These are phyloP conservation scores for Sicyos edulis DNA, from an alignment of 306 rosid genomes.

Conservation along the genomic window DNA sequence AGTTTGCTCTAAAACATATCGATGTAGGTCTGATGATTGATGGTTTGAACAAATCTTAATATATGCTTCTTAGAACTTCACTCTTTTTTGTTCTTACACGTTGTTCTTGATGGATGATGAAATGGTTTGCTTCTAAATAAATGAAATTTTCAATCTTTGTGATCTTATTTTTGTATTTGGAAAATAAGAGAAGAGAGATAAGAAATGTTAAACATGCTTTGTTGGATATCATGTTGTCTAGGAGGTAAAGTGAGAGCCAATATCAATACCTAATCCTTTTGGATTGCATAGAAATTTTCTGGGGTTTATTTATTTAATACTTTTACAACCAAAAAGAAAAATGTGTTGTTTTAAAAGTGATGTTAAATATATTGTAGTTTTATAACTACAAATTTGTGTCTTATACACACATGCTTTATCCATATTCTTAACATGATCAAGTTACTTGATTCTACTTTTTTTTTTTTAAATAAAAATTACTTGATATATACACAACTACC, in stretches of 20 bases:
- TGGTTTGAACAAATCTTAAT: background rate
- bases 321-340: too few relatives aligned
- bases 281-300: background rate
- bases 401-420: too few relatives aligned
- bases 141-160: background rate
- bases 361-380: too few relatives aligned
- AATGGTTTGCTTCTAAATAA: background rate
- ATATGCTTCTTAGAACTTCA: background rate
- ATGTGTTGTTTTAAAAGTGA: too few relatives aligned
- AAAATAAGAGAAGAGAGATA: background rate
- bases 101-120: background rate
- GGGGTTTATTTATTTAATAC: background rate
- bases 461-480: too few relatives aligned
- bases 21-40: conserved; percentile 45
- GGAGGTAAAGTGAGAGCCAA: conserved; percentile 10
- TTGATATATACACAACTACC: too few relatives aligned
- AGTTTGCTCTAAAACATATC: conserved; percentile 63
- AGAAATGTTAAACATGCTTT: background rate
- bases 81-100: too few relatives aligned
- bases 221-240: conserved; percentile 11
- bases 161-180: background rate
- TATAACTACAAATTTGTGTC: too few relatives aligned
- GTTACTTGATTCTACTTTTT: too few relatives aligned
- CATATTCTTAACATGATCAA: too few relatives aligned
- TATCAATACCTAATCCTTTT: background rate